phyloP scores from a whole-genome alignment of 2,329 filamentous ascomycete genomes.

The Cladosporium colombiae region DNA sequence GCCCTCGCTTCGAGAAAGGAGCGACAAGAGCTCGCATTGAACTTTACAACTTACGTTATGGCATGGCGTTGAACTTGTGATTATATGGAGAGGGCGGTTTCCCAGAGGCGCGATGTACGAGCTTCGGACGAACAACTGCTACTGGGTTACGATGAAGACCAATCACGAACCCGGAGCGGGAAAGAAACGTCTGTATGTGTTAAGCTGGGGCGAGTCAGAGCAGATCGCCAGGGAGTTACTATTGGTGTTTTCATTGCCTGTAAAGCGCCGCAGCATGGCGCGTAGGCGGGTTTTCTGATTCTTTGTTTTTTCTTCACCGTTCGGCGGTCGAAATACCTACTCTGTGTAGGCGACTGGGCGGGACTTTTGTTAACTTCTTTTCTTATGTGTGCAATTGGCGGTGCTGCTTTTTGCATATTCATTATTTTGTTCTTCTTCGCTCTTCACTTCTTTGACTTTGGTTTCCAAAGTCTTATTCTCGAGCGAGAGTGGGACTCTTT shows the following conservation, averaged over 20 bases:
- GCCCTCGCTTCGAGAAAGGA: background rate
- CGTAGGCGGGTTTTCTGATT: background rate
- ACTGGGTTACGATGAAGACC: background rate
- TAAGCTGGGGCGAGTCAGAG: background rate
- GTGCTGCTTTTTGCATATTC: background rate
- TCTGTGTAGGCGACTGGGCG: background rate
- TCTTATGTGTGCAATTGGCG: background rate
- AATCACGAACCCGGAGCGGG: conserved; percentile 3
- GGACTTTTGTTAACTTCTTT: background rate
- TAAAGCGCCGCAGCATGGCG: background rate
- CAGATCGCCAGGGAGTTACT: background rate
- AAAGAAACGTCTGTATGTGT: conserved; percentile 1
- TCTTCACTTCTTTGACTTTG: background rate
- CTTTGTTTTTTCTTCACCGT: background rate
- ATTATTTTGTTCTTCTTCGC: background rate
- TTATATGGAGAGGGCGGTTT: background rate
- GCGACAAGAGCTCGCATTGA: conserved; percentile 5
- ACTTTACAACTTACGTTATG: conserved; percentile 9
- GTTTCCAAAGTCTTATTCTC: background rate
- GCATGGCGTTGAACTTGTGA: conserved; percentile 9
- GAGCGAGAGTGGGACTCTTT: background rate
- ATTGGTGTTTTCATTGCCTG: background rate
- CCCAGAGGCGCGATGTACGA: conserved; percentile 2
- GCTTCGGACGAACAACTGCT: conserved; percentile 1
- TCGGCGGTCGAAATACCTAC: background rate